phyloP scores from a whole-genome alignment of 1,284 basidiomycete species.

The Spongiforma sp. region DNA sequence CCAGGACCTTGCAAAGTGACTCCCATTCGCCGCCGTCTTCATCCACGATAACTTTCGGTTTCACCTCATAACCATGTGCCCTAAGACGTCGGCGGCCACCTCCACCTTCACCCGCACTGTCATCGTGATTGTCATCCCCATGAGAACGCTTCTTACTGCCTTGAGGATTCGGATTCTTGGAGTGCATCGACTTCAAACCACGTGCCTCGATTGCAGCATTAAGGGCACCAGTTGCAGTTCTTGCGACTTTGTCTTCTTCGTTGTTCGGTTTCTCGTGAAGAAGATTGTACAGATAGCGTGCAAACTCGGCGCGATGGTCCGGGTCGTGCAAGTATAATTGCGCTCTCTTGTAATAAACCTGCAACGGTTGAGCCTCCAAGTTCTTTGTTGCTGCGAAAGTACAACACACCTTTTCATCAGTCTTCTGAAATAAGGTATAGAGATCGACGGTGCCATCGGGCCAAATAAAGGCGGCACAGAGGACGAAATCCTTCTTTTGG shows the following conservation, averaged over 20 bases:
- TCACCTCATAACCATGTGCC: background rate
- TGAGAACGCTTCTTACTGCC: background rate
- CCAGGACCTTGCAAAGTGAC: background rate
- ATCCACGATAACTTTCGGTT: background rate
- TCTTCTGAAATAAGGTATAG: background rate
- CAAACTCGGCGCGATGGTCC: background rate
- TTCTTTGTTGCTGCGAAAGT: background rate
- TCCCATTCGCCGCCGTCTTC: background rate
- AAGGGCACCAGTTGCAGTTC: background rate
- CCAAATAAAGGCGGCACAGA: background rate
- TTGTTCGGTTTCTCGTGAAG: background rate
- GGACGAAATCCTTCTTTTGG: background rate
- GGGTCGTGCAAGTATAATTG: background rate
- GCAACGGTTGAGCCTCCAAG: background rate
- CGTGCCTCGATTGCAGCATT: background rate
- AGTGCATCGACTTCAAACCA: background rate
- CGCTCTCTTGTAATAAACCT: constrained; percentile 1
- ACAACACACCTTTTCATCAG: background rate
- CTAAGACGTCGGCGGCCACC: background rate
- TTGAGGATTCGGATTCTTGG: background rate
- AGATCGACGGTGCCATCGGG: background rate
- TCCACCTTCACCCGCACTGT: background rate
- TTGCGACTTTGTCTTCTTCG: background rate
- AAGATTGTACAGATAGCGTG: background rate
- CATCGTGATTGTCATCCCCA: background rate